A percentile compares a stretch with the other conserved stretches of the same genome.
Conservation (phyloP, 169 alveolate species). For the Plasmodium vivax region DNA sequence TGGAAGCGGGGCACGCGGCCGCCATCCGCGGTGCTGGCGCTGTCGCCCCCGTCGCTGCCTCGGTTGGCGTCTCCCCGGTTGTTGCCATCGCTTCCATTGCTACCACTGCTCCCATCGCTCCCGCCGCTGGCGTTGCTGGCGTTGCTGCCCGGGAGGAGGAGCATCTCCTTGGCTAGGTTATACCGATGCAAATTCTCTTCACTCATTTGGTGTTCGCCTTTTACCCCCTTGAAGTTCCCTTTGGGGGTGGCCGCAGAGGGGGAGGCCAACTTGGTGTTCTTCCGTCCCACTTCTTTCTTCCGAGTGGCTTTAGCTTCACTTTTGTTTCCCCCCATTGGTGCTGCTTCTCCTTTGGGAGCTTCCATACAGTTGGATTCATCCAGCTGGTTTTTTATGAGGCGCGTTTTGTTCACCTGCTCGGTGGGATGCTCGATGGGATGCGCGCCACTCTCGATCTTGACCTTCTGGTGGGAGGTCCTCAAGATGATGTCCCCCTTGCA, state of each 20-base stretch:
- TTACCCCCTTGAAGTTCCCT: neutral
- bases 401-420: neutral
- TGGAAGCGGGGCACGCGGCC: neutral
- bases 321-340: neutral
- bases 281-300: neutral
- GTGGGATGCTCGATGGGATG: no score
- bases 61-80: neutral
- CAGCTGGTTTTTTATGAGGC: neutral
- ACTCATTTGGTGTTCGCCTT: neutral
- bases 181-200: constrained; percentile 52
- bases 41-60: neutral
- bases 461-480: constrained; percentile 1
- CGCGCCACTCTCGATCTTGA: constrained; percentile 8
- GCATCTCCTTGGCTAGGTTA: constrained; percentile 52
- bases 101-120: neutral
- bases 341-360: neutral
- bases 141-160: constrained; percentile 19
- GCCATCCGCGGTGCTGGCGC: neutral
- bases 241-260: neutral
- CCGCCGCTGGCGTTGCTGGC: neutral
- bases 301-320: neutral
- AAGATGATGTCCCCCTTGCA: constrained; percentile 19
- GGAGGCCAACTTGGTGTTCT: neutral
- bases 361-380: neutral
- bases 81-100: neutral